These are phyloP conservation scores for Annona cherimola DNA, from an alignment of 164 flowering plant species.

Conservation along the genomic window DNA sequence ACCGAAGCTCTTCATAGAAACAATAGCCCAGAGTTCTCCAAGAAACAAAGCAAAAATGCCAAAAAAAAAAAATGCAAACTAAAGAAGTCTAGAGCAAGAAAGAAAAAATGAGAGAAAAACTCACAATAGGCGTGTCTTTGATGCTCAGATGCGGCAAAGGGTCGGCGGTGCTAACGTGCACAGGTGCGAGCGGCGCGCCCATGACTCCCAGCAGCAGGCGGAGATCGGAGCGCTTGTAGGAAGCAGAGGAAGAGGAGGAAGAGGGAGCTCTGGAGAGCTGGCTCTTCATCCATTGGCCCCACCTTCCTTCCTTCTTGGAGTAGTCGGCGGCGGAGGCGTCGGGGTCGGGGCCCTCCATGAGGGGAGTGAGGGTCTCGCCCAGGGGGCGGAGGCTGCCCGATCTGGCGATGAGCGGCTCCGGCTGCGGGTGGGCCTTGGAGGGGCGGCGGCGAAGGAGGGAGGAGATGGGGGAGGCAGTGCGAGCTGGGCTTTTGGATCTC, in stretches of 20 bases:
- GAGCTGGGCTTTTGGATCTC: slow-evolving; percentile 47
- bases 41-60: not conserved
- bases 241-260: slow-evolving; percentile 27
- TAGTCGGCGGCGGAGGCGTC: slow-evolving; percentile 39
- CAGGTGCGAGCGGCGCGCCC: slow-evolving; percentile 79
- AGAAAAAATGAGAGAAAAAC: slow-evolving; percentile 16
- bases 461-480: slow-evolving; percentile 54
- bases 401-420: slow-evolving; percentile 54
- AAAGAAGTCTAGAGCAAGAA: not conserved
- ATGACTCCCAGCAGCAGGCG: slow-evolving; percentile 58
- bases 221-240: slow-evolving; percentile 61
- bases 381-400: slow-evolving; percentile 73
- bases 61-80: not conserved
- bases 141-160: slow-evolving; percentile 61
- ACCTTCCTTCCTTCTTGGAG: slow-evolving; percentile 42
- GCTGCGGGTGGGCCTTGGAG: slow-evolving; percentile 27
- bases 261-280: slow-evolving; percentile 65
- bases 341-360: slow-evolving; percentile 86
- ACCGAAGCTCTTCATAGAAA: not conserved
- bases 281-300: slow-evolving; percentile 87
- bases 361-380: slow-evolving; percentile 64
- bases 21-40: not conserved
- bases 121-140: slow-evolving; percentile 66
- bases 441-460: slow-evolving; percentile 47
- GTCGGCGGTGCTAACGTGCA: slow-evolving; percentile 46